These are phyloP conservation scores for Cryomyces antarcticus DNA, from an alignment of 495 filamentous ascomycete species.

Conservation along the genomic window DNA sequence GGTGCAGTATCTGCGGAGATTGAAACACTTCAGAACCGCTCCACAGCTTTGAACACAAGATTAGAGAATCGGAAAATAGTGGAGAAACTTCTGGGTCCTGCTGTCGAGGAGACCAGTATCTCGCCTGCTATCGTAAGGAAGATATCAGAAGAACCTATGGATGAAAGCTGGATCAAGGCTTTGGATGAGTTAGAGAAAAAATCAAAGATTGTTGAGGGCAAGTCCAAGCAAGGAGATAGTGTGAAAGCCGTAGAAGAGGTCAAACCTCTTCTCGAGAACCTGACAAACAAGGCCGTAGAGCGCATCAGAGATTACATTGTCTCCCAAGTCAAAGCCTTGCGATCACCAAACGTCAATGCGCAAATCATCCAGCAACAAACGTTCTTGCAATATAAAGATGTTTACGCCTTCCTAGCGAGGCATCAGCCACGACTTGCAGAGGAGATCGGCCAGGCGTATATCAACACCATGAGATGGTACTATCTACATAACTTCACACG, in stretches of 20 bases:
- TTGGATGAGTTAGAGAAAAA: slow-evolving; percentile 70
- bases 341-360: slow-evolving; percentile 87
- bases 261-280: slow-evolving; percentile 60
- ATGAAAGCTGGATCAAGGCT: slow-evolving; percentile 73
- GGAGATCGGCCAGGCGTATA: slow-evolving; percentile 81
- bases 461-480: slow-evolving; percentile 99
- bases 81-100: slow-evolving; percentile 70
- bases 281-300: slow-evolving; percentile 81
- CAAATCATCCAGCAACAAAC: slow-evolving; percentile 86
- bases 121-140: slow-evolving; percentile 61
- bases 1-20: slow-evolving; percentile 86
- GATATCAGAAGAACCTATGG: slow-evolving; percentile 74
- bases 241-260: slow-evolving; percentile 65
- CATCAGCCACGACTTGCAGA: slow-evolving; percentile 62
- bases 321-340: slow-evolving; percentile 74
- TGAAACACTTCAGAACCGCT: slow-evolving; percentile 74
- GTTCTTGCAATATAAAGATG: slow-evolving; percentile 68
- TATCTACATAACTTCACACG: slow-evolving; percentile 81
- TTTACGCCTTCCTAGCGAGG: slow-evolving; percentile 64
- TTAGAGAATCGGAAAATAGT: slow-evolving; percentile 76
- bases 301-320: slow-evolving; percentile 87
- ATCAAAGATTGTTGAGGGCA: slow-evolving; percentile 47
- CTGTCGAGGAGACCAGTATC: slow-evolving; percentile 80
- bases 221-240: slow-evolving; percentile 34
- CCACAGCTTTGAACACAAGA: slow-evolving; percentile 63